phyloP scores from a whole-genome alignment of 768 basidiomycete genomes.

The Leccinum subgranulosum region DNA sequence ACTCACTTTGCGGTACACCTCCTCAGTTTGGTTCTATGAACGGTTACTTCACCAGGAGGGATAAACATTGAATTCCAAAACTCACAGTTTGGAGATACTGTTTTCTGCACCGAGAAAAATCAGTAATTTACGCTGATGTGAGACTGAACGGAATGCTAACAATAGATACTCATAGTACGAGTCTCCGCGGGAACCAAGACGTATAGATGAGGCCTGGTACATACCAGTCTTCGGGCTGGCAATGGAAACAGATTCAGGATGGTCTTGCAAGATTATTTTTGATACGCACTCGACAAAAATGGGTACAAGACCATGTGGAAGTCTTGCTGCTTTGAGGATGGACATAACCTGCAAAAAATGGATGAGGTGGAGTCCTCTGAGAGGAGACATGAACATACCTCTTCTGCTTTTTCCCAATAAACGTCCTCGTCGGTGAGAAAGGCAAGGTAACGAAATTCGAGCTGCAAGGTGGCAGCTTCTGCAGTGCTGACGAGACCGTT shows the following conservation, averaged over 20 bases:
- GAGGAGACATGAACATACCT: conserved; percentile 36
- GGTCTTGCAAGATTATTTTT: conserved; percentile 1
- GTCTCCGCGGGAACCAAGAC: conserved; percentile 89
- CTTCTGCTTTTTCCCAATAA: conserved; percentile 82
- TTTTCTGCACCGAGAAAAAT: conserved; percentile 18
- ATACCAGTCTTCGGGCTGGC: conserved; percentile 47
- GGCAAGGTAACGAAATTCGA: conserved; percentile 89
- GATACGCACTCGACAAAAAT: conserved; percentile 74
- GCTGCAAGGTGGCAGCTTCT: conserved; percentile 84
- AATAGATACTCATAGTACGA: conserved; percentile 92
- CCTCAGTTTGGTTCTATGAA: conserved; percentile 65
- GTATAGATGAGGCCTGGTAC: conserved; percentile 68
- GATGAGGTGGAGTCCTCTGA: neutral
- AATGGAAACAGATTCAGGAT: conserved; percentile 9
- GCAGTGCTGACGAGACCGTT: conserved; percentile 70
- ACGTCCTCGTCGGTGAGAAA: conserved; percentile 68
- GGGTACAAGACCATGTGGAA: conserved; percentile 74
- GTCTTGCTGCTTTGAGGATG: conserved; percentile 57
- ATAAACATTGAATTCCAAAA: neutral
- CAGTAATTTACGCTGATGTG: neutral
- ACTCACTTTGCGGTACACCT: conserved; percentile 70
- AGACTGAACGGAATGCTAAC: conserved; percentile 38
- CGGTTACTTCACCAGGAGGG: neutral
- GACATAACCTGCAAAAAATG: conserved; percentile 54
- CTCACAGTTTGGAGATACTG: conserved; percentile 34